These are phyloP conservation scores for Pythium chondricola DNA, from an alignment of 352 stramenopile species.

Conservation along the genomic window DNA sequence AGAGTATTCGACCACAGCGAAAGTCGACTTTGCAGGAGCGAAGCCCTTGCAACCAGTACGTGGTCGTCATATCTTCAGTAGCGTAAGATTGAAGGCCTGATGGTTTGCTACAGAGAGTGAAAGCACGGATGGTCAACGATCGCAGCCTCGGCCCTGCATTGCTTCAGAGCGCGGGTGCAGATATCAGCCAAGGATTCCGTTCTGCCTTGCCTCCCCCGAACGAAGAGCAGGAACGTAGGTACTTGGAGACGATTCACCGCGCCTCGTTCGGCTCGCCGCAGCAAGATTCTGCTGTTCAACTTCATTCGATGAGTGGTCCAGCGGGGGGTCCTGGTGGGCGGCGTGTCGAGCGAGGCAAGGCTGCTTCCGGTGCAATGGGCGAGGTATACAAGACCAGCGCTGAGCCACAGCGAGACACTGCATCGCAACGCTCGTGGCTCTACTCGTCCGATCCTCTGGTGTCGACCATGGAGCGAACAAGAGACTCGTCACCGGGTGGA, in stretches of 20 bases:
- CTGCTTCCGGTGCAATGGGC: slow-evolving; percentile 49
- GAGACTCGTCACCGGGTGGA: too few relatives aligned
- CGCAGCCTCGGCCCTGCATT: slow-evolving; percentile 50
- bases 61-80: neutral
- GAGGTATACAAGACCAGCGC: slow-evolving; percentile 49
- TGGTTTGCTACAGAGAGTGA: slow-evolving; percentile 22
- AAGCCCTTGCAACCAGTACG: slow-evolving; percentile 6
- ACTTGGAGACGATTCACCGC: slow-evolving; percentile 62
- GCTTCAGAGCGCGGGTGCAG: slow-evolving; percentile 29
- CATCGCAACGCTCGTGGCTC: slow-evolving; percentile 69
- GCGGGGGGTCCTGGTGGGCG: slow-evolving; percentile 41
- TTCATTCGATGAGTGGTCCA: too few relatives aligned
- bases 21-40: slow-evolving; percentile 38
- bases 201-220: slow-evolving; percentile 43
- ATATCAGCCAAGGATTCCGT: slow-evolving; percentile 44
- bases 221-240: slow-evolving; percentile 36
- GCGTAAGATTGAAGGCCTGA: neutral
- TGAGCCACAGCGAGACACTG: slow-evolving; percentile 65
- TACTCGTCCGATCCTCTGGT: slow-evolving; percentile 75
- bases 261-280: slow-evolving; percentile 39
- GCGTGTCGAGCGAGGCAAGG: slow-evolving; percentile 52
- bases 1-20: slow-evolving; percentile 52
- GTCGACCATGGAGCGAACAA: slow-evolving; percentile 18
- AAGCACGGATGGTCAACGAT: slow-evolving; percentile 53
- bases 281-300: too few relatives aligned